Conservation (phyloP, 2,329 filamentous ascomycete species). For the Pleochaeta shiraiana region DNA sequence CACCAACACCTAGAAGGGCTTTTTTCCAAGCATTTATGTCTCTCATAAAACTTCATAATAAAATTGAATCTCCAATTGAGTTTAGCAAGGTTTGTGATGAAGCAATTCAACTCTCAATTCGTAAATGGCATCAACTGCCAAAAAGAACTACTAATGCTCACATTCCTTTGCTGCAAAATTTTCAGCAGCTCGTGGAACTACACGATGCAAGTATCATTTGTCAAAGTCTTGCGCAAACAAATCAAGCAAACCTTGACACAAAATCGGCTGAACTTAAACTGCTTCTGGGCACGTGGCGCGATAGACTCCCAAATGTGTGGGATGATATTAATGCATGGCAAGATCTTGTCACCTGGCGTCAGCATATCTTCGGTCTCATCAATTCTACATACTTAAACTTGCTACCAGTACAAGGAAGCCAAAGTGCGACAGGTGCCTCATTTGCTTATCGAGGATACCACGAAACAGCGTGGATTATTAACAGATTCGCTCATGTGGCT, state of each 20-base stretch:
- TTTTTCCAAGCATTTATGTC: conserved; percentile 99
- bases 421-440: conserved; percentile 71
- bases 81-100: conserved; percentile 89
- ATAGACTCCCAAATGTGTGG: conserved; percentile 92
- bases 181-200: conserved; percentile 91
- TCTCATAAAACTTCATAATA: conserved; percentile 79
- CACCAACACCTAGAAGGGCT: conserved; percentile 74
- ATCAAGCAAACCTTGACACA: conserved; percentile 61
- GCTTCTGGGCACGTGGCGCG: conserved; percentile 82
- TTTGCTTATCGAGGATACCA: conserved; percentile 96
- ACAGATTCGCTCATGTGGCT: conserved; percentile 92
- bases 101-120: conserved; percentile 87
- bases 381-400: conserved; percentile 82
- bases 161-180: conserved; percentile 86
- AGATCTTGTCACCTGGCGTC: conserved; percentile 97
- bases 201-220: conserved; percentile 97
- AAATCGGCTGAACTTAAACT: conserved; percentile 95
- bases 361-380: conserved; percentile 96
- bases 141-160: conserved; percentile 86
- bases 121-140: conserved; percentile 98
- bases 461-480: conserved; percentile 99
- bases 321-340: conserved; percentile 99
- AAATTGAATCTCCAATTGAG: conserved; percentile 57
- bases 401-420: conserved; percentile 31
- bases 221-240: conserved; percentile 70